Evolutionary conservation across 768 basidiomycete species (phyloP).

Genomic region (Astraeus odoratus): DNA sequence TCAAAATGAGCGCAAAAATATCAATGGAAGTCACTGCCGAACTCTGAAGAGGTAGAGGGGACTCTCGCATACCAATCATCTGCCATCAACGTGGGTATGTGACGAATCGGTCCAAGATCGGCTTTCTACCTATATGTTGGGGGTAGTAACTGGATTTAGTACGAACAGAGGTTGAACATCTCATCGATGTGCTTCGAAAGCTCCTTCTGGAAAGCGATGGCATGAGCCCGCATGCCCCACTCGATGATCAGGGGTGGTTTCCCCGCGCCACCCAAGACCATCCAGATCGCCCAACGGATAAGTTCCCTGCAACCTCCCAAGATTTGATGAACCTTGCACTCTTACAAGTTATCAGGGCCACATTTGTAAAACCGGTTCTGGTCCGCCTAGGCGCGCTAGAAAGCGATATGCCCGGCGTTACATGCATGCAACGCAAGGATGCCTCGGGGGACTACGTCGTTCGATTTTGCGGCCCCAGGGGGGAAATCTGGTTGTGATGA

Average conservation of each 20-base stretch:
- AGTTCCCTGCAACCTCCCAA: neutral
- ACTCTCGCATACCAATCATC: neutral
- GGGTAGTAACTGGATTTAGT: conserved; percentile 5
- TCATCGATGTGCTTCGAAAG: conserved; percentile 27
- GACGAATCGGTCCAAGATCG: neutral
- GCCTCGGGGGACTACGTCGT: too few relatives aligned
- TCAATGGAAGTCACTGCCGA: neutral
- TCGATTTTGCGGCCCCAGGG: too few relatives aligned
- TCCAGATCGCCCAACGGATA: neutral
- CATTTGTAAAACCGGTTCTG: neutral
- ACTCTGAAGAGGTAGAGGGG: neutral
- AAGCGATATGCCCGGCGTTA: too few relatives aligned
- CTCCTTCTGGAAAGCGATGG: conserved; percentile 11
- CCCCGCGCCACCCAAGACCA: neutral
- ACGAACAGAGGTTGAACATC: conserved; percentile 4
- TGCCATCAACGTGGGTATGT: neutral
- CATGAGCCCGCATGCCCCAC: conserved; percentile 7
- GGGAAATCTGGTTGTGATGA: too few relatives aligned
- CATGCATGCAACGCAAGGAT: too few relatives aligned
- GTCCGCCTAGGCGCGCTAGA: too few relatives aligned
- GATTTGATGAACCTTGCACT: neutral
- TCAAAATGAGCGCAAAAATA: neutral
- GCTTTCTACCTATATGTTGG: neutral
- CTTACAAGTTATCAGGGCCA: neutral
- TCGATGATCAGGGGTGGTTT: neutral